Evolutionary conservation across 805 yeast genomes (phyloP), one percentile per base, ranked within the genome.

Genomic region (Lachancea lanzarotensis): DNA sequence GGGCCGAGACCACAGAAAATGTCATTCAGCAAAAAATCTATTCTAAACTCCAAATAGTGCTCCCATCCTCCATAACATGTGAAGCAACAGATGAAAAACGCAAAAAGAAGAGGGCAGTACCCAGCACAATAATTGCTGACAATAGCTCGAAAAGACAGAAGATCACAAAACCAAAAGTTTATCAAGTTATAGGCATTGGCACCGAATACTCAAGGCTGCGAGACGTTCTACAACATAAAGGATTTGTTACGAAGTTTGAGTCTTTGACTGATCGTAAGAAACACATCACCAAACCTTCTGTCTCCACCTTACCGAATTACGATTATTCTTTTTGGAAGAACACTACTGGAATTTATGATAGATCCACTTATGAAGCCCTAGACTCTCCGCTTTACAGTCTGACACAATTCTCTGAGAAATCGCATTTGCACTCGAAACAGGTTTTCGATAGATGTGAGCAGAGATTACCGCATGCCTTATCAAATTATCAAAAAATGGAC

Each of bases 401-500:
- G 47, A 67, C 74, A 30, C 82, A 81, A 52, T 81, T 76, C 54
- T 73, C 73, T 60, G 83, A 78, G 40, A 78, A 76, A 48, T 78
- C 80, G 45, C 57, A 68, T 46, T 66, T 66, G 55, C 67, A 73
- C 62, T 26, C 49, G 66, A 66, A 57, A 65, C 66, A 46, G 6
- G 45, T 55, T 13, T 34, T 36, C 25, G 12, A 29, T 4, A 33
- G 25, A 15, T 35, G 48, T 26, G 25, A 31, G 12, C 17, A 26
- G 2, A n/a, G 42, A 25, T 50, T 56, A 26, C 49, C 56, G 10
- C 47, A 49, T 5, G 58, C 52, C 35, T 47, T 65, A 3, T 47
- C 65, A 2, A 52, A 35, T 22, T 45, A 26, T 17, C 53, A 42
- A 35, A 20, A 46, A 27, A 13, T 33, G 52, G 20, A 38, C 41